Percentiles rank a stretch among this genome's conserved stretches.
Conservation (phyloP, 495 filamentous ascomycete species). For the Lophium mytilinum region DNA sequence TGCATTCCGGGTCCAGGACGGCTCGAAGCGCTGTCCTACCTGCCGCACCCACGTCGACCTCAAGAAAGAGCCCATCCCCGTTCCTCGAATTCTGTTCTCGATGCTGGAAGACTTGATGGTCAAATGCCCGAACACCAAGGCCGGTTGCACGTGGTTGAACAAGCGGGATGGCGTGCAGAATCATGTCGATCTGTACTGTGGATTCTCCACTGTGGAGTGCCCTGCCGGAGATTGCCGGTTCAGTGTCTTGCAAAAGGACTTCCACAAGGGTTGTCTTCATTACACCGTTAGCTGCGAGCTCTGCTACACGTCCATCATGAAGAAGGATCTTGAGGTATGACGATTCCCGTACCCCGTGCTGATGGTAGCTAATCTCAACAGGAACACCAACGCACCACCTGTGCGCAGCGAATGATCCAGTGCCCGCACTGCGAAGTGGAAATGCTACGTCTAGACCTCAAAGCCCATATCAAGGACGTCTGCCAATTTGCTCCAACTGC, state of each 20-base stretch:
- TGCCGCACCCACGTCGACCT: conserved; percentile 29
- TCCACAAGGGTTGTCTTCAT: conserved; percentile 54
- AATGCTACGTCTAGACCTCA: conserved; percentile 42
- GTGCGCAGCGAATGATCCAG: conserved; percentile 40
- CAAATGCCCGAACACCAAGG: conserved; percentile 54
- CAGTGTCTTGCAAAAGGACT: conserved; percentile 43
- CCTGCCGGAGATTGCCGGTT: conserved; percentile 36
- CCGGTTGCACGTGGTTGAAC: conserved; percentile 56
- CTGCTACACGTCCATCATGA: conserved; percentile 48
- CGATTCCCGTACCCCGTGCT: neutral
- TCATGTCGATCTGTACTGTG: conserved; percentile 70
- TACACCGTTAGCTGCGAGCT: conserved; percentile 43
- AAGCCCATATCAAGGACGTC: conserved; percentile 39
- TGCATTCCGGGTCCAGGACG: conserved; percentile 19
- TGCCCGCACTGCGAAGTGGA: conserved; percentile 48
- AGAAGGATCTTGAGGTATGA: conserved; percentile 50
- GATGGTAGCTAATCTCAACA: conserved; percentile 17
- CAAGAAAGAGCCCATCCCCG: conserved; percentile 14
- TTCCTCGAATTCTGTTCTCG: conserved; percentile 48
- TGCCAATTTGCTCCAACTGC: conserved; percentile 48
- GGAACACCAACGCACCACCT: conserved; percentile 44
- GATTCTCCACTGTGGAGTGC: conserved; percentile 57
- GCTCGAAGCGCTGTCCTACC: conserved; percentile 29
- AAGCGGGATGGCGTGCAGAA: conserved; percentile 60
- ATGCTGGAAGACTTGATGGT: conserved; percentile 73